Conservation (phyloP, 1,284 basidiomycete species). For the Salmacisia buchloeana region DNA sequence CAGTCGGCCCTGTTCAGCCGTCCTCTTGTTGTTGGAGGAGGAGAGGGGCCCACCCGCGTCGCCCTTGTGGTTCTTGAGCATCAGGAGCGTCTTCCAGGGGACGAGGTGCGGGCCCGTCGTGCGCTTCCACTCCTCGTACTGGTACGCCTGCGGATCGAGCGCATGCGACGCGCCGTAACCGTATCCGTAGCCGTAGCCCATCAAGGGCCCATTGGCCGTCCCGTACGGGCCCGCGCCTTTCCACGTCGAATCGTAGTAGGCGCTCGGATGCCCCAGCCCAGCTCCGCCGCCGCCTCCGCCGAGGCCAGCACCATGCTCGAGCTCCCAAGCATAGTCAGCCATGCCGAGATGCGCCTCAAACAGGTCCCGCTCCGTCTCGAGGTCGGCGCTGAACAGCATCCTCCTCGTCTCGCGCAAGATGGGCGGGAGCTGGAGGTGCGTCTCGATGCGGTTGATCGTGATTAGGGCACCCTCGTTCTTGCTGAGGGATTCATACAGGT, state of each 20-base stretch:
- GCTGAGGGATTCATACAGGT: slow-evolving; percentile 2
- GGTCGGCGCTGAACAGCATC: slow-evolving; percentile 26
- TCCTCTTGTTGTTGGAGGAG: too few species aligned
- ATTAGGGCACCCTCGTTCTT: slow-evolving; percentile 27
- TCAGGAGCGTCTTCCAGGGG: slow-evolving; percentile 87
- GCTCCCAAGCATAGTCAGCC: background rate
- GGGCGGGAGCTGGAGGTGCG: slow-evolving; percentile 43
- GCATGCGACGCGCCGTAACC: background rate
- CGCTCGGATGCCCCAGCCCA: slow-evolving; percentile 20
- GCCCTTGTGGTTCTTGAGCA: slow-evolving; percentile 55
- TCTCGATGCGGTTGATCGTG: slow-evolving; percentile 37
- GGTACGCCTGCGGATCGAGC: background rate
- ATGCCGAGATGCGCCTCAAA: slow-evolving; percentile 32
- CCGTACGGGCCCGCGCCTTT: too few species aligned
- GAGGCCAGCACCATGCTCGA: background rate
- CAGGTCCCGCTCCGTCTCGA: slow-evolving; percentile 40
- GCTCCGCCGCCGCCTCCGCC: slow-evolving; percentile 26
- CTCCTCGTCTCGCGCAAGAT: slow-evolving; percentile 33
- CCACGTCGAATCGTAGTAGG: background rate
- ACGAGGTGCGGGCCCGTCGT: slow-evolving; percentile 62
- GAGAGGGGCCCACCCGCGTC: background rate
- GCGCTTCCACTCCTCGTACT: slow-evolving; percentile 39
- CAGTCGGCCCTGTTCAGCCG: background rate
- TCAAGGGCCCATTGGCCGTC: too few species aligned
- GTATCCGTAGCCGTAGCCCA: too few species aligned